Conservation (phyloP, 495 filamentous ascomycete species). For the Penicillium manginii region DNA sequence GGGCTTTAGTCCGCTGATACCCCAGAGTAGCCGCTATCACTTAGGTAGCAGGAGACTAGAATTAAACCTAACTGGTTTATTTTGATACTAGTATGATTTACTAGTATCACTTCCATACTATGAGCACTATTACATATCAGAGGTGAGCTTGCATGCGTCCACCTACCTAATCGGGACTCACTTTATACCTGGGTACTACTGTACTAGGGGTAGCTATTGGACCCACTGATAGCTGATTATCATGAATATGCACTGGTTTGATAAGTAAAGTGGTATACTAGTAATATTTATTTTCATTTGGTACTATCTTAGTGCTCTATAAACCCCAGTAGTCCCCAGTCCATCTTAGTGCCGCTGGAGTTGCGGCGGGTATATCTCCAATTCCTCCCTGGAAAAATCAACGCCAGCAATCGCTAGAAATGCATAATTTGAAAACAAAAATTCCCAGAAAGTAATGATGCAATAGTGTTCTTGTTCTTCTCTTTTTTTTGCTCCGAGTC, state of each 20-base stretch:
- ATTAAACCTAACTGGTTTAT: too few relatives aligned
- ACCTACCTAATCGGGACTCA: not conserved
- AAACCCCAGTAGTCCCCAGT: not conserved
- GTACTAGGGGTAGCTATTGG: too few relatives aligned
- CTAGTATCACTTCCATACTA: too few relatives aligned
- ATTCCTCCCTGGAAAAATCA: not conserved
- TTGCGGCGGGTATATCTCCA: slow-evolving; percentile 33
- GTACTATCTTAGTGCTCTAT: not conserved
- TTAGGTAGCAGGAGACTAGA: too few relatives aligned
- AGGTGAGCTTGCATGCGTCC: not conserved
- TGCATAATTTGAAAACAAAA: not conserved
- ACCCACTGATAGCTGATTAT: too few relatives aligned
- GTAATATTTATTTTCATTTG: not conserved
- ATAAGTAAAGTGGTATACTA: too few relatives aligned
- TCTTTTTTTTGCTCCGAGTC: not conserved
- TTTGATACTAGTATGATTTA: too few relatives aligned
- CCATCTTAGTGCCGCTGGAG: slow-evolving; percentile 24
- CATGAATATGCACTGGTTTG: too few relatives aligned
- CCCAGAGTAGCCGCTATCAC: too few relatives aligned
- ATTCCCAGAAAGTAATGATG: too few relatives aligned
- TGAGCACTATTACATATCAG: not conserved
- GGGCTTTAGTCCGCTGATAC: slow-evolving; percentile 22
- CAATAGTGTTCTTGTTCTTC: not conserved
- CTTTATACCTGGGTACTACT: too few relatives aligned
- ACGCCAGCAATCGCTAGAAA: not conserved